A percentile compares a stretch with the other conserved stretches of the same genome.
phyloP scores from a whole-genome alignment of 106 monocot genomes.

The Dioscorea dumetorum region DNA sequence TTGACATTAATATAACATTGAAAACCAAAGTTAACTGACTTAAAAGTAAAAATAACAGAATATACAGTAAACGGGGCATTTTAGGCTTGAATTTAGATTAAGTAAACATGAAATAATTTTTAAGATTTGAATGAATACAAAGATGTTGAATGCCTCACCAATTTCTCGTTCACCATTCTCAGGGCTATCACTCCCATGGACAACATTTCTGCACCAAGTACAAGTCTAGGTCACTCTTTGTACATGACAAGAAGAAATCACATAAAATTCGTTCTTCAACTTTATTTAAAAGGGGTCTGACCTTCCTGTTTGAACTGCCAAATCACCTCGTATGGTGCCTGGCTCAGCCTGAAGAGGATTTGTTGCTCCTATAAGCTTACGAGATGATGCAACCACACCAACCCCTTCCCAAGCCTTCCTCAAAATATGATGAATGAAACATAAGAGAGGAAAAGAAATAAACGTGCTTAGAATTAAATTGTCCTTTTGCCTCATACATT shows the following conservation, averaged over 20 bases:
- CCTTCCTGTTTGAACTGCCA: slow-evolving; percentile 97
- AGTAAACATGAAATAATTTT: no score
- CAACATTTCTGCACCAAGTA: slow-evolving; percentile 70
- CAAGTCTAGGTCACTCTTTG: no score
- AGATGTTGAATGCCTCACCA: slow-evolving; percentile 28
- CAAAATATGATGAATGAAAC: background rate
- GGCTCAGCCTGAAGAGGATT: slow-evolving; percentile 99
- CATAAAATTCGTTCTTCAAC: no score
- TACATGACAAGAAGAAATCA: no score
- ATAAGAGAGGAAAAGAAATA: slow-evolving; percentile 2
- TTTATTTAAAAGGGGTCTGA: slow-evolving; percentile 9
- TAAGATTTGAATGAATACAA: no score
- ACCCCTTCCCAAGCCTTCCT: slow-evolving; percentile 95
- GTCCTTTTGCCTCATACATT: background rate
- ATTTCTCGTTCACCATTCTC: slow-evolving; percentile 91
- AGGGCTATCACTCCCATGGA: slow-evolving; percentile 99
- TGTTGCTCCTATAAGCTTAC: slow-evolving; percentile 95
- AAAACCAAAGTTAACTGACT: no score
- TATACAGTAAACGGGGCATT: no score
- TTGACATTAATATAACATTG: no score
- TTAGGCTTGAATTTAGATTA: no score
- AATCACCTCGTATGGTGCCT: slow-evolving; percentile 92
- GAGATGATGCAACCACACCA: slow-evolving; percentile 91
- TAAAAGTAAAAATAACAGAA: no score
- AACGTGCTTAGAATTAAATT: background rate